Conservation (phyloP, 768 basidiomycete genomes). For the Coprinopsis strossmayeri region DNA sequence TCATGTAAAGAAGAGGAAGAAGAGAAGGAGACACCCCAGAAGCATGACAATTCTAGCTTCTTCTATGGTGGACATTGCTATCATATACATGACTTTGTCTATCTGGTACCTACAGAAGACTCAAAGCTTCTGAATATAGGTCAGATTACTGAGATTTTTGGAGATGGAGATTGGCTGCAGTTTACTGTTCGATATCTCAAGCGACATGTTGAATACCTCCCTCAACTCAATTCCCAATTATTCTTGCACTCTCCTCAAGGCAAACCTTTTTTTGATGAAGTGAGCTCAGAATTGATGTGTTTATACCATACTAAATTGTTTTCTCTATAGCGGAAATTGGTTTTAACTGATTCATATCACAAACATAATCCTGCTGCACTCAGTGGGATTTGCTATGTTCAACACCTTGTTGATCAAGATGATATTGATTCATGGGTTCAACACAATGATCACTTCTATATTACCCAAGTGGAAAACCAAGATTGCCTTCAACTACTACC, state of each 20-base stretch:
- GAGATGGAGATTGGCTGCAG: constrained; percentile 14
- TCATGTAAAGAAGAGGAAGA: constrained; percentile 19
- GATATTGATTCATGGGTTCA: constrained; percentile 42
- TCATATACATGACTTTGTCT: constrained; percentile 59
- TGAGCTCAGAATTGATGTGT: constrained; percentile 18
- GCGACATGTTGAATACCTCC: constrained; percentile 36
- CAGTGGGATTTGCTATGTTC: constrained; percentile 51
- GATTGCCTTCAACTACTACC: constrained; percentile 16
- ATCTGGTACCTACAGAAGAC: no score
- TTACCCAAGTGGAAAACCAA: constrained; percentile 27
- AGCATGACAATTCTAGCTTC: neutral
- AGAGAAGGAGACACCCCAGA: neutral
- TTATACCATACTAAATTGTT: neutral
- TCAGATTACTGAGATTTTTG: constrained; percentile 40
- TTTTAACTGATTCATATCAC: constrained; percentile 24
- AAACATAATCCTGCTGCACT: constrained; percentile 31
- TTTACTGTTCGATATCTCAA: constrained; percentile 37
- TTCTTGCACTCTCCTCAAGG: neutral
- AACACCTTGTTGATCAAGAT: constrained; percentile 23
- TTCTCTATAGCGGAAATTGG: constrained; percentile 33
- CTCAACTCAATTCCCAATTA: constrained; percentile 6
- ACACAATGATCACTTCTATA: constrained; percentile 56
- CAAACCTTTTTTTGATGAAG: constrained; percentile 35
- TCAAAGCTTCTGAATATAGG: no score
- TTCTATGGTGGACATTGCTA: constrained; percentile 26